Evolutionary conservation across 371 early-diverging fungal species (phyloP).

Genomic region (Apophysomyces sp.): DNA sequence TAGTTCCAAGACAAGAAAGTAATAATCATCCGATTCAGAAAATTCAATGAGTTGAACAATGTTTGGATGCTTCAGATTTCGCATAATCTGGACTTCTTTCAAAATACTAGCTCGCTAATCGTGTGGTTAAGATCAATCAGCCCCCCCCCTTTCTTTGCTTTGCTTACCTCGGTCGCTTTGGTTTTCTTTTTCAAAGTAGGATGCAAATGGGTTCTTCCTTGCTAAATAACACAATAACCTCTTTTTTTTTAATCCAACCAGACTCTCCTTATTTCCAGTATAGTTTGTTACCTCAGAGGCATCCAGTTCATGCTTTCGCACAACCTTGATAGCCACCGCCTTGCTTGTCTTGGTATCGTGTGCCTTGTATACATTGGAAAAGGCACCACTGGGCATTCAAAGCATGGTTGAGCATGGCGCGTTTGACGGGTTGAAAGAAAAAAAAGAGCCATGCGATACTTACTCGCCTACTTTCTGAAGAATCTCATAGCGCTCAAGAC

Average conservation of each 20-base stretch:
- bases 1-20: conserved; percentile 84
- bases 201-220: conserved; percentile 11
- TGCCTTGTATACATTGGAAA: conserved; percentile 81
- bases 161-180: conserved; percentile 13
- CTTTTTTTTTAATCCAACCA: not conserved
- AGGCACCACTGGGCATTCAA: conserved; percentile 66
- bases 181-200: conserved; percentile 12
- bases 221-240: not conserved
- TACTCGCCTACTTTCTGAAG: conserved; percentile 73
- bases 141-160: not conserved
- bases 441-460: too few relatives aligned
- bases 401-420: not conserved
- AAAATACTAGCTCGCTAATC: conserved; percentile 66
- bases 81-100: conserved; percentile 87
- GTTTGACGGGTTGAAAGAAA: not conserved
- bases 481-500: conserved; percentile 59
- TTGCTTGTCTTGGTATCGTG: conserved; percentile 52
- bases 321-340: conserved; percentile 82
- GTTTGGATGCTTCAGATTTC: conserved; percentile 53
- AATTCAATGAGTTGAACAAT: conserved; percentile 52
- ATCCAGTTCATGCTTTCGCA: conserved; percentile 64
- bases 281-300: conserved; percentile 48
- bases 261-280: not conserved
- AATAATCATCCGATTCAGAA: conserved; percentile 60
- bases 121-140: not conserved